Percentiles rank a stretch among this genome's conserved stretches.
Evolutionary conservation across 139 green algal genomes (phyloP).

Genomic region (Chlamydomonas sphaeroides): DNA sequence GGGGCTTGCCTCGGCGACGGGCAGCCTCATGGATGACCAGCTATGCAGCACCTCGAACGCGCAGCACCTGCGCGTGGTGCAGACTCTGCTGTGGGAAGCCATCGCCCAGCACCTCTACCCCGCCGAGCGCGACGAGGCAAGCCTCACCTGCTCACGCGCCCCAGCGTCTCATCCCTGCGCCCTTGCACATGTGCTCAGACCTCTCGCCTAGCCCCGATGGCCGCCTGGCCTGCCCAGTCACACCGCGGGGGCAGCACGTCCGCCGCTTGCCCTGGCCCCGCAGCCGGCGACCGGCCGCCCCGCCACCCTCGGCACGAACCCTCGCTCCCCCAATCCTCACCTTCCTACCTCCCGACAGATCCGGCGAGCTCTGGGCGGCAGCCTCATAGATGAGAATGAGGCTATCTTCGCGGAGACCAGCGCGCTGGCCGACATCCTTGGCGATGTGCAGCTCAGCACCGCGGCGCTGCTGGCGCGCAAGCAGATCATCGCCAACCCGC

Average conservation of each 20-base stretch:
- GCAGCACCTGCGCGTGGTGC: constrained; percentile 49
- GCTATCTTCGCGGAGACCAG: constrained; percentile 47
- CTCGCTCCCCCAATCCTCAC: too few species aligned
- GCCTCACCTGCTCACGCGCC: too few species aligned
- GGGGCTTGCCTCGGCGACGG: too few species aligned
- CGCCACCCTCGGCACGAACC: too few species aligned
- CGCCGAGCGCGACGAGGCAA: constrained; percentile 55
- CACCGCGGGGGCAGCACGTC: too few species aligned
- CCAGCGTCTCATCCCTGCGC: too few species aligned
- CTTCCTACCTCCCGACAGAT: constrained; percentile 27
- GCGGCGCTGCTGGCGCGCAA: constrained; percentile 23
- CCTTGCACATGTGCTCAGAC: too few species aligned
- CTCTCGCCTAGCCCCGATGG: too few species aligned
- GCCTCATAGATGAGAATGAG: constrained; percentile 49
- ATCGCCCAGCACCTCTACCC: constrained; percentile 40
- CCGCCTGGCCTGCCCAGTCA: too few species aligned
- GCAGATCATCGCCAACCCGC: constrained; percentile 40
- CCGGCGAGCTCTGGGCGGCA: constrained; percentile 35
- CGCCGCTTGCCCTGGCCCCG: too few species aligned
- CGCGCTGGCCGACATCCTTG: constrained; percentile 56
- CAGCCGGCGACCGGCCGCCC: too few species aligned
- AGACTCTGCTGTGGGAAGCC: constrained; percentile 49
- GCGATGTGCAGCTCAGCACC: constrained; percentile 55
- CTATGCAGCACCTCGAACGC: constrained; percentile 1
- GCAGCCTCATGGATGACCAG: neutral